These are phyloP conservation scores for Cercospora sojina DNA, from an alignment of 2,329 filamentous ascomycete genomes.

Conservation along the genomic window DNA sequence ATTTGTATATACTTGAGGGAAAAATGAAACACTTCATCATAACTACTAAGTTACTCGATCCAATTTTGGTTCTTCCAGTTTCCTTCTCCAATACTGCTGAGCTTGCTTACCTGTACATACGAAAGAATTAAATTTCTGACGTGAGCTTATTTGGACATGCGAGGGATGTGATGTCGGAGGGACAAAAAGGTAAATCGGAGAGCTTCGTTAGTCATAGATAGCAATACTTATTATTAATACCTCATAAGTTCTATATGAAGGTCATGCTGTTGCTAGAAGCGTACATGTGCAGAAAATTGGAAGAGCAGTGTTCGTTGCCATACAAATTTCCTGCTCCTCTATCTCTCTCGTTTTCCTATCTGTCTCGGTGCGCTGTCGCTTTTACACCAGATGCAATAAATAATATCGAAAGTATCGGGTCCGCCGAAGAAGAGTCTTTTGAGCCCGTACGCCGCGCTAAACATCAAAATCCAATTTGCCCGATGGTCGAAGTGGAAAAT, in stretches of 20 bases:
- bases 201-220: not conserved
- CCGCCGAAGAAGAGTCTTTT: not conserved
- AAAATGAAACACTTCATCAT: not conserved
- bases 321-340: not conserved
- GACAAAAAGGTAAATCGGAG: not conserved
- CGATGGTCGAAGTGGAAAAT: not conserved
- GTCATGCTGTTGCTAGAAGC: not conserved
- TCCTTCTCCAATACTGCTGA: not conserved
- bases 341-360: not conserved
- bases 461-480: not conserved
- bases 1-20: not conserved
- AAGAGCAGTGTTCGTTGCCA: not conserved
- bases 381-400: not conserved
- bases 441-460: constrained; percentile 5
- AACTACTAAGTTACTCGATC: no score
- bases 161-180: not conserved
- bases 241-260: not conserved
- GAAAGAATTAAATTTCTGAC: not conserved
- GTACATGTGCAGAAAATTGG: not conserved
- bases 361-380: not conserved
- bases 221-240: not conserved
- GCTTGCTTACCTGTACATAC: not conserved
- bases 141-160: not conserved
- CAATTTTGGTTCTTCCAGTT: not conserved
- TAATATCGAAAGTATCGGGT: not conserved